Percentiles rank a stretch among this genome's conserved stretches.
Evolutionary conservation across 345 rosid genomes (phyloP).

Genomic region (Sisymbrium irio): DNA sequence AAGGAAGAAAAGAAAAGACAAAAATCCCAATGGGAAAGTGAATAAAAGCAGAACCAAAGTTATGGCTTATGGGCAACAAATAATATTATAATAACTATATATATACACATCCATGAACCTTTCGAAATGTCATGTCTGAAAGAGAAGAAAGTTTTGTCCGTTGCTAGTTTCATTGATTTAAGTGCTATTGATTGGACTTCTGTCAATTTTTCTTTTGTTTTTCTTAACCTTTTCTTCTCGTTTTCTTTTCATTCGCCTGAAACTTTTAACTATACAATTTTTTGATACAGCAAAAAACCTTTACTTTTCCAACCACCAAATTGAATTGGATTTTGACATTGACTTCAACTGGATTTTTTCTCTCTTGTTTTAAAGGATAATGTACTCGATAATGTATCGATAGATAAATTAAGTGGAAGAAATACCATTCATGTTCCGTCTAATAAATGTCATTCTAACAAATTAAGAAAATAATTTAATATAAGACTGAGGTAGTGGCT

Average conservation of each 20-base stretch:
- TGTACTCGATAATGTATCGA: too few species aligned
- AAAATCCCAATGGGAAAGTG: conserved; percentile 17
- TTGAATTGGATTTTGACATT: too few species aligned
- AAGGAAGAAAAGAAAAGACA: conserved; percentile 6
- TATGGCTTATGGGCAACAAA: conserved; percentile 39
- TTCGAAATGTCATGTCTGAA: conserved; percentile 28
- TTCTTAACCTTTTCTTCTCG: not conserved
- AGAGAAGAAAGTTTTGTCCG: conserved; percentile 35
- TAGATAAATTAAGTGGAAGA: too few species aligned
- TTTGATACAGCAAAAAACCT: too few species aligned
- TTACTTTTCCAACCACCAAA: too few species aligned
- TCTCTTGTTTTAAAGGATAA: too few species aligned
- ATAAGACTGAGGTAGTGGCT: too few species aligned
- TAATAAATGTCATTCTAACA: too few species aligned
- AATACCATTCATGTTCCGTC: too few species aligned
- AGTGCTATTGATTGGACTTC: conserved; percentile 18
- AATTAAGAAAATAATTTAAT: too few species aligned
- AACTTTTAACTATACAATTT: not conserved
- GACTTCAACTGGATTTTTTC: too few species aligned
- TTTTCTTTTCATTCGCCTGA: not conserved
- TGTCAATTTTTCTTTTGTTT: conserved; percentile 5
- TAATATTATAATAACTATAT: not conserved
- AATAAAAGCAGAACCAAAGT: conserved; percentile 18
- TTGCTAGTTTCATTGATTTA: conserved; percentile 25
- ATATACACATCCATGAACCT: conserved; percentile 11